These are phyloP conservation scores for Salix exigua DNA, from an alignment of 345 rosid species.

Conservation along the genomic window DNA sequence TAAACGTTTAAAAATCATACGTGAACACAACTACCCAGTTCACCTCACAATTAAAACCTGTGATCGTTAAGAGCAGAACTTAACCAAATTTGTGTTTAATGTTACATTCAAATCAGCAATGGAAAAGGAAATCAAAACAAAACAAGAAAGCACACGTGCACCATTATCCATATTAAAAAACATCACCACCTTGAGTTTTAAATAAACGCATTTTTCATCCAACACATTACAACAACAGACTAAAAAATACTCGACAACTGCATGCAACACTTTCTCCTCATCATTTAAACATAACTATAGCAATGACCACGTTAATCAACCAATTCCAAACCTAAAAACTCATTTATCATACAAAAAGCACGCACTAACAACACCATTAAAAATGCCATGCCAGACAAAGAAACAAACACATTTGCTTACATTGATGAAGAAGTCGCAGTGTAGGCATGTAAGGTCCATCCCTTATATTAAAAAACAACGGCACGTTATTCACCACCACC, in stretches of 20 bases:
- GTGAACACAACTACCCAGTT: neutral
- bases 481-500: constrained; percentile 86
- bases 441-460: constrained; percentile 99
- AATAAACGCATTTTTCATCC: neutral
- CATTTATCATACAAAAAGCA: neutral
- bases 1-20: neutral
- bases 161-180: neutral
- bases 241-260: neutral
- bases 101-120: neutral
- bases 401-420: constrained; percentile 34
- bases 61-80: neutral
- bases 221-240: neutral
- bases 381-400: neutral
- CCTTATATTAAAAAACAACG: constrained; percentile 89
- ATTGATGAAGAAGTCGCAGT: constrained; percentile 88
- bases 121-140: neutral
- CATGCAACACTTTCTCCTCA: neutral
- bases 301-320: neutral
- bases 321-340: neutral
- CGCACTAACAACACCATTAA: neutral
- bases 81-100: neutral
- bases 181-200: neutral
- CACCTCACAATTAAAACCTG: neutral
- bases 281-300: neutral
- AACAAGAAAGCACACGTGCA: neutral